Evolutionary conservation across 2,329 filamentous ascomycete species (phyloP).

Genomic region (Triangularia verruculosa): DNA sequence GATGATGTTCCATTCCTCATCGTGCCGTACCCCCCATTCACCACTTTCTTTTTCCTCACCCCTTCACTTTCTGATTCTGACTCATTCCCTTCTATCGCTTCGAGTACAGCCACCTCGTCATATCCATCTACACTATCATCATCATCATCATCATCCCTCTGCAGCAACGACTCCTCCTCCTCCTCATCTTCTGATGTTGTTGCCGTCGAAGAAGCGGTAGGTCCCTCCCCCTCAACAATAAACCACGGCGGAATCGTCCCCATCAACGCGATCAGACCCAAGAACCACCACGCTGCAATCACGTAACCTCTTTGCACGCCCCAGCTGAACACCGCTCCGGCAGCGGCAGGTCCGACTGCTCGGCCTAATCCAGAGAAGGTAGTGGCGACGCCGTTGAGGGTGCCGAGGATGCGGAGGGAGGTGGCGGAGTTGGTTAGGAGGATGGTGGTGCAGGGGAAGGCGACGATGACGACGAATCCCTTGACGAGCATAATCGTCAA

Average conservation of each 20-base stretch:
- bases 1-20: neutral
- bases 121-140: neutral
- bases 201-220: conserved; percentile 34
- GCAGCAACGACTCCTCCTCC: conserved; percentile 21
- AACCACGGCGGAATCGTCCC: conserved; percentile 71
- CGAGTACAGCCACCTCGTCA: neutral
- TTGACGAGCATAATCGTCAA: conserved; percentile 70
- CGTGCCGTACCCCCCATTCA: neutral
- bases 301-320: conserved; percentile 75
- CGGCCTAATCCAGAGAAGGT: conserved; percentile 77
- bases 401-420: conserved; percentile 75
- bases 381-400: conserved; percentile 87
- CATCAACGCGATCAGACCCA: conserved; percentile 61
- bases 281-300: conserved; percentile 76
- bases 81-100: neutral
- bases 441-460: conserved; percentile 87
- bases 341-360: conserved; percentile 71
- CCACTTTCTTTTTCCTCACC: neutral
- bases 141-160: neutral
- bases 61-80: neutral
- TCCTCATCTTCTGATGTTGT: conserved; percentile 24
- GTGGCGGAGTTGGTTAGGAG: conserved; percentile 82
- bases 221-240: conserved; percentile 70
- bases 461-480: conserved; percentile 73
- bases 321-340: conserved; percentile 70